Percentiles rank a stretch among this genome's conserved stretches.
Conservation (phyloP, 306 rosid genomes). For the Lathyrus sativus region DNA sequence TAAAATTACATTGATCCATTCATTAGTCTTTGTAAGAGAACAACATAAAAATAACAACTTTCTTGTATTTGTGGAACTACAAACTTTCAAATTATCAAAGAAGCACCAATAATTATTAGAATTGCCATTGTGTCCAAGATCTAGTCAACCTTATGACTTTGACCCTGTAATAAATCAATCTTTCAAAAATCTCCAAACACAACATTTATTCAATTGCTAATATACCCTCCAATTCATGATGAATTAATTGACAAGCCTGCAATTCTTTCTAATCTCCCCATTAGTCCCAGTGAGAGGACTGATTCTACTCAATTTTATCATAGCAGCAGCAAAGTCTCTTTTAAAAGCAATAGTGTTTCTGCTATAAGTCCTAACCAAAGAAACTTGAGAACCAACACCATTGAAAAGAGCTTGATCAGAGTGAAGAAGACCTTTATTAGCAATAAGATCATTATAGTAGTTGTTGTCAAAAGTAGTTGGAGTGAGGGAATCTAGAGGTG, state of each 20-base stretch:
- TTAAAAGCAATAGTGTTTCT: slow-evolving; percentile 34
- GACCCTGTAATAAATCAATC: slow-evolving; percentile 2
- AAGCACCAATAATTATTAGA: not conserved
- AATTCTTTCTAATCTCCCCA: slow-evolving; percentile 70
- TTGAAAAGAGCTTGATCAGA: slow-evolving; percentile 80
- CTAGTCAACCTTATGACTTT: slow-evolving; percentile 19
- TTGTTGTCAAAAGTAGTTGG: slow-evolving; percentile 51
- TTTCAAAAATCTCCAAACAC: not conserved
- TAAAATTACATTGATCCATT: not conserved
- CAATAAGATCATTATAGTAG: slow-evolving; percentile 55
- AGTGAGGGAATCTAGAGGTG: slow-evolving; percentile 60
- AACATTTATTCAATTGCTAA: slow-evolving; percentile 24
- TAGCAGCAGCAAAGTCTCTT: slow-evolving; percentile 66
- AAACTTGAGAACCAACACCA: slow-evolving; percentile 54
- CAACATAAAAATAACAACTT: not conserved
- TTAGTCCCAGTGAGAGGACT: slow-evolving; percentile 63
- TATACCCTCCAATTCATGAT: not conserved
- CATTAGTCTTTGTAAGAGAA: not conserved
- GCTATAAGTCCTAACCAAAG: slow-evolving; percentile 59
- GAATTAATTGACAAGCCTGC: slow-evolving; percentile 58
- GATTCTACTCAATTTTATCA: slow-evolving; percentile 66
- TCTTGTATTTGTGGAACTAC: not conserved
- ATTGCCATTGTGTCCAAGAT: not conserved
- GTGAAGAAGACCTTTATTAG: slow-evolving; percentile 61
- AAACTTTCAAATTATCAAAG: slow-evolving; percentile 20